These are phyloP conservation scores for Boletus subcaerulescens DNA, from an alignment of 768 basidiomycete species.

Conservation along the genomic window DNA sequence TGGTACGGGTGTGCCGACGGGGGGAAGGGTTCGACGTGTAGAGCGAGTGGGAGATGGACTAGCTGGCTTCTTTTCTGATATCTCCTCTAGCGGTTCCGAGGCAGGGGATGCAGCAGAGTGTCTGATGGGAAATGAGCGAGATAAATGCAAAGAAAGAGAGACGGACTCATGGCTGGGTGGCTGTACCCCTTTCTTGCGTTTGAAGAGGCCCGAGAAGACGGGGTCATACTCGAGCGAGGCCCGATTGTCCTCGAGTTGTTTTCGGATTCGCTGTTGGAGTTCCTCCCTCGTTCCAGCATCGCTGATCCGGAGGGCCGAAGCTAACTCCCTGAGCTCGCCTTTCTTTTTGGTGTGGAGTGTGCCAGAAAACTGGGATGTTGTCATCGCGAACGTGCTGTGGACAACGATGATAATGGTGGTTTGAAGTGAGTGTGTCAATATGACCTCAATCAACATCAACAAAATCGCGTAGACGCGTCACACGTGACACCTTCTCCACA, in stretches of 20 bases:
- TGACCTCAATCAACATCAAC: slow-evolving; percentile 28
- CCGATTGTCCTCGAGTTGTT: slow-evolving; percentile 56
- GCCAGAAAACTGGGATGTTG: slow-evolving; percentile 46
- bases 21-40: slow-evolving; percentile 17
- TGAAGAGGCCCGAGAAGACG: slow-evolving; percentile 53
- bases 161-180: slow-evolving; percentile 14
- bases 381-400: slow-evolving; percentile 33
- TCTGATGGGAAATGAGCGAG: slow-evolving; percentile 2
- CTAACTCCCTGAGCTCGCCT: slow-evolving; percentile 61
- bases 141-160: neutral
- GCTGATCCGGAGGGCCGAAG: slow-evolving; percentile 48
- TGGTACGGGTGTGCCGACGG: slow-evolving; percentile 47
- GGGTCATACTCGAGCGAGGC: slow-evolving; percentile 54
- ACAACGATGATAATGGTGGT: slow-evolving; percentile 11
- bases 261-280: slow-evolving; percentile 57
- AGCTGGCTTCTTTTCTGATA: slow-evolving; percentile 11
- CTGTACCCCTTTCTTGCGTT: slow-evolving; percentile 35
- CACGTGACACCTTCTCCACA: slow-evolving; percentile 20
- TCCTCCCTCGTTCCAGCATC: slow-evolving; percentile 64
- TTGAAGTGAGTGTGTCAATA: slow-evolving; percentile 1
- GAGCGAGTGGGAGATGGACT: slow-evolving; percentile 22
- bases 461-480: slow-evolving; percentile 23
- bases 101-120: slow-evolving; percentile 18
- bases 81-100: slow-evolving; percentile 11
- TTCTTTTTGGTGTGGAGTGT: slow-evolving; percentile 66